Evolutionary conservation across 495 filamentous ascomycete genomes (phyloP).

Genomic region (Aspergillus taichungensis): DNA sequence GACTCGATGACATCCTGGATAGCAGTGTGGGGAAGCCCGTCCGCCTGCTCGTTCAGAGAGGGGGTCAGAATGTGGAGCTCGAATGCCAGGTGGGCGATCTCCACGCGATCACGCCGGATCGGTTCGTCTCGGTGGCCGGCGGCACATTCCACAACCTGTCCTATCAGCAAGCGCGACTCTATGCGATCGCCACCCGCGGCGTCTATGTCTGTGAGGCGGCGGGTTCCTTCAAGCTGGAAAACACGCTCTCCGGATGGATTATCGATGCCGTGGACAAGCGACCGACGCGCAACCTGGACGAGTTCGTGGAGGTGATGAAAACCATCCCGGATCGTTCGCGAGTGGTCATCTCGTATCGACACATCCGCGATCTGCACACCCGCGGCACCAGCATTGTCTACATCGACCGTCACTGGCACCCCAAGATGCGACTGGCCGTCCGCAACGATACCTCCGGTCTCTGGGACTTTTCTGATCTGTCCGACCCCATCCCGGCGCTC

Average conservation of each 20-base stretch:
- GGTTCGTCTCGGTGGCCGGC: conserved; percentile 88
- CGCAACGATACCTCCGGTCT: conserved; percentile 85
- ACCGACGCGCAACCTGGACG: conserved; percentile 73
- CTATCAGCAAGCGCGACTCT: conserved; percentile 90
- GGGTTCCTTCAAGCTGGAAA: conserved; percentile 91
- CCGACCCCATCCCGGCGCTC: conserved; percentile 65
- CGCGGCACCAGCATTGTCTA: conserved; percentile 86
- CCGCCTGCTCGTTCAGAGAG: conserved; percentile 72
- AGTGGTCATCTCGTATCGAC: conserved; percentile 90
- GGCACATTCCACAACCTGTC: conserved; percentile 92
- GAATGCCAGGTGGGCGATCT: conserved; percentile 82
- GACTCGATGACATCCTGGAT: conserved; percentile 89
- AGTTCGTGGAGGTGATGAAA: conserved; percentile 89
- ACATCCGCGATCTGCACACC: conserved; percentile 90
- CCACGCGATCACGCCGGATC: conserved; percentile 89
- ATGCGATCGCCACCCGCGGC: conserved; percentile 82
- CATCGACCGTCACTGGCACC: conserved; percentile 90
- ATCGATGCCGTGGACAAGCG: conserved; percentile 88
- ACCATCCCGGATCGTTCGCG: conserved; percentile 77
- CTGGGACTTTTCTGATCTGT: conserved; percentile 89
- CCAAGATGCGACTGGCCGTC: conserved; percentile 86
- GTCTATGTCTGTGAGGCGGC: conserved; percentile 94
- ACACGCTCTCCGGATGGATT: conserved; percentile 83
- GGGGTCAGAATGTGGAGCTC: conserved; percentile 79
- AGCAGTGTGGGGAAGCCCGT: conserved; percentile 70